A percentile compares a stretch with the other conserved stretches of the same genome.
Conservation (phyloP, 495 filamentous ascomycete species). For the Trichoderma orchidacearum region DNA sequence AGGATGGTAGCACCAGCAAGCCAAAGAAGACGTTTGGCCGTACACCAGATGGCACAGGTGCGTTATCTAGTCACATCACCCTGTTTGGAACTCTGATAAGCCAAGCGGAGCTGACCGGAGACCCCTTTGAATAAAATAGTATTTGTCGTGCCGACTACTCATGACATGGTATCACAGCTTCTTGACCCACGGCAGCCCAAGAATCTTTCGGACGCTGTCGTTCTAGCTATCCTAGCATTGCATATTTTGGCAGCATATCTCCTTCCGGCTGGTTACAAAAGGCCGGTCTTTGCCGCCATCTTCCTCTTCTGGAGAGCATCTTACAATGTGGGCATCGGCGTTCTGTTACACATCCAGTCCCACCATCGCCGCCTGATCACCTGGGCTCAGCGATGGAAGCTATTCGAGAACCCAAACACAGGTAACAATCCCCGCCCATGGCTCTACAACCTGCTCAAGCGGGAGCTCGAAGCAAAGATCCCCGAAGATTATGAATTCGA, state of each 20-base stretch:
- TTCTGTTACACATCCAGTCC: conserved; percentile 78
- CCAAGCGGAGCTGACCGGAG: background rate
- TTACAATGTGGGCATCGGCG: conserved; percentile 92
- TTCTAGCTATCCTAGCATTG: conserved; percentile 64
- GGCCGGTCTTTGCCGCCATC: conserved; percentile 62
- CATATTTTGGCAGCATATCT: conserved; percentile 60
- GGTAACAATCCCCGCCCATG: conserved; percentile 70
- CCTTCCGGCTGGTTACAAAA: conserved; percentile 51
- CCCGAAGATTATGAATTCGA: conserved; percentile 89
- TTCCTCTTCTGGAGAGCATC: conserved; percentile 87
- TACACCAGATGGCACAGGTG: conserved; percentile 82
- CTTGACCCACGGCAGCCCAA: conserved; percentile 92
- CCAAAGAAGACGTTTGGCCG: conserved; percentile 74
- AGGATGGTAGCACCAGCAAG: conserved; percentile 13
- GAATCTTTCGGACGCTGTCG: conserved; percentile 72
- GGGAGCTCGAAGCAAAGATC: conserved; percentile 88
- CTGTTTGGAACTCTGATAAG: background rate
- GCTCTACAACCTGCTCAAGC: conserved; percentile 70
- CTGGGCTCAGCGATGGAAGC: conserved; percentile 73
- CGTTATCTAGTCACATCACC: conserved; percentile 14
- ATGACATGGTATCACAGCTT: conserved; percentile 98
- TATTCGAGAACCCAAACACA: conserved; percentile 72
- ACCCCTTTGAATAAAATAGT: conserved; percentile 40
- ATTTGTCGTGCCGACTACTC: conserved; percentile 89
- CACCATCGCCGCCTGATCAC: conserved; percentile 71